Base-by-base conservation (phyloP, 192 early-diverging fungal genomes). In the Kappamyces sp. region DNA sequence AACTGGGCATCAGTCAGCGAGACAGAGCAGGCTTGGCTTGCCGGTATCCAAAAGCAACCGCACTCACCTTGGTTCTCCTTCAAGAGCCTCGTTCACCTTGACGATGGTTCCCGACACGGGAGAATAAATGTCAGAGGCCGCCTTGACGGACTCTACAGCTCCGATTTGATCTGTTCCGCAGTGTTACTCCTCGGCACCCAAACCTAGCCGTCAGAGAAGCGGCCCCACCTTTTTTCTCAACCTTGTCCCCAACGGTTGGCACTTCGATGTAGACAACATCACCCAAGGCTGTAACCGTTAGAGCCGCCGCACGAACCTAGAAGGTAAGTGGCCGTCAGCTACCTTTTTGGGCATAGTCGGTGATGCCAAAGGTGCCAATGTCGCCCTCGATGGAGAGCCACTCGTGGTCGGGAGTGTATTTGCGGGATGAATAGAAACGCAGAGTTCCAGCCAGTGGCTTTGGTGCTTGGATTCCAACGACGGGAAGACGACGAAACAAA, bases 131-230 rank as follows among this genome's bases (percentile, higher is more conserved):
- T 97, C 94, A 59, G 79, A 84, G 46, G 92, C 90, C 52, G 94
- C 93, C 82, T 97, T 97, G 67, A 97, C 94, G 40, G 85, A 88
- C 72, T 97, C 94, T 48, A 97, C 87, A 40, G 86, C 86, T 60
- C 88, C 86, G n/a, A 92, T 75, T 53, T 65, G 44, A 1, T 84
- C 87, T 77, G 13, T 34, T 40, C 34, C 39, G 6, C 37, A 55
- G 34, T 31, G 51, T 9, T 9, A 9, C 43, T 46, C 9, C n/a
- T 9, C 9, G 9, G 43, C n/a, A 46, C 9, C 9, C n/a, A 46
- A 12, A 13, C 43, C 9, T 46, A 13, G 44, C 10, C 9, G 13
- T 46, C 9, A 46, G 10, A 46, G 13, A 46, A 46, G 44, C 44
- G 44, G 6, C 7, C 68, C 9, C 12, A 88, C 87, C 84, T 13